Evolutionary conservation across 129 eudicot genomes (phyloP).

Genomic region (Dittrichia graveolens): DNA sequence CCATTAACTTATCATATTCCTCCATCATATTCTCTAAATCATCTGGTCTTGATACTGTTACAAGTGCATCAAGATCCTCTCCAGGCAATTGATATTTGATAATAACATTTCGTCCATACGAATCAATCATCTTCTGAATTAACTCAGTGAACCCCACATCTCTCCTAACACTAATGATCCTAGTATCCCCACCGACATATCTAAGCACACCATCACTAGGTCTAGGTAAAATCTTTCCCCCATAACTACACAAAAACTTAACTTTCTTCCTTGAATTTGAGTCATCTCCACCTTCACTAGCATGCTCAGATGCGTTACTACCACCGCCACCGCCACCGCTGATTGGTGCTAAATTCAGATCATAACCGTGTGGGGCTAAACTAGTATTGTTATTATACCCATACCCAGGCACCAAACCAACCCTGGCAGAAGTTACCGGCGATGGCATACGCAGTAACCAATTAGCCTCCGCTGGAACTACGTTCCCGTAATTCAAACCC

Average conservation of each 20-base stretch:
- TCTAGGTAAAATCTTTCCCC: conserved; percentile 88
- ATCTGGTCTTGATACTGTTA: conserved; percentile 74
- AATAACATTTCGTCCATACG: conserved; percentile 52
- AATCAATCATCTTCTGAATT: conserved; percentile 69
- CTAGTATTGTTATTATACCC: conserved; percentile 25
- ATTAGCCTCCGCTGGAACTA: conserved; percentile 45
- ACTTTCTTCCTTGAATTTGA: conserved; percentile 64
- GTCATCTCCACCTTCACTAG: conserved; percentile 71
- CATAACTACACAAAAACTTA: conserved; percentile 86
- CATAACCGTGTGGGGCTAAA: conserved; percentile 15
- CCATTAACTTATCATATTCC: conserved; percentile 75
- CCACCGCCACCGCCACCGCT: conserved; percentile 30
- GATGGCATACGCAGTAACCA: conserved; percentile 56
- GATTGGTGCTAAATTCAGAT: conserved; percentile 11
- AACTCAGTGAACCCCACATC: conserved; percentile 67
- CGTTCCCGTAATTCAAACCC: conserved; percentile 56
- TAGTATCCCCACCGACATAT: conserved; percentile 93
- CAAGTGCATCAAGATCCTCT: conserved; percentile 92
- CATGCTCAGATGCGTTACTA: conserved; percentile 60
- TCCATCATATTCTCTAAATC: conserved; percentile 97
- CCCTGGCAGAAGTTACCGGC: conserved; percentile 30
- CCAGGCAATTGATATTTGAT: conserved; percentile 91
- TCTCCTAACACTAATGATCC: conserved; percentile 76
- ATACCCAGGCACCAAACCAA: conserved; percentile 38
- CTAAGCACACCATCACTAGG: conserved; percentile 81